A percentile compares a stretch with the other conserved stretches of the same genome.
phyloP scores from a whole-genome alignment of 2,329 filamentous ascomycete genomes.

The Colletotrichum australisinense region DNA sequence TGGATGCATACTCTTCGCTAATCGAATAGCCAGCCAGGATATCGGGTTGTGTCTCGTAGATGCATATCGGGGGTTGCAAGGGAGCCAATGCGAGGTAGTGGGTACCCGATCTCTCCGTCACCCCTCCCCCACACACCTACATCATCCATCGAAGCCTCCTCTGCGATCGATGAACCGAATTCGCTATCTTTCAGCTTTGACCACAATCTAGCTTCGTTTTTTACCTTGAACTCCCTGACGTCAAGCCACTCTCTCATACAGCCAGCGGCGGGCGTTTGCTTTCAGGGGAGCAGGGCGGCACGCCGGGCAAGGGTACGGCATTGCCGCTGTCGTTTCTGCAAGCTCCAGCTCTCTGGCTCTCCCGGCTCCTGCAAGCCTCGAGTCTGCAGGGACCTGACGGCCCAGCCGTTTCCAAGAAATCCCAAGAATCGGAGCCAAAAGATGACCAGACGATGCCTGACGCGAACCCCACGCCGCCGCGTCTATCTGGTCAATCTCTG shows the following conservation, averaged over 20 bases:
- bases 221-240: not conserved
- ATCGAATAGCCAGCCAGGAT: not conserved
- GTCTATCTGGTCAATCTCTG: not conserved
- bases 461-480: not conserved
- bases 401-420: not conserved
- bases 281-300: not conserved
- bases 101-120: conserved; percentile 11
- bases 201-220: not conserved
- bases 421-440: not conserved
- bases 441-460: not conserved
- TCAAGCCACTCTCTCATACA: not conserved
- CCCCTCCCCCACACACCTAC: not conserved
- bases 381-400: not conserved
- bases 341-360: not conserved
- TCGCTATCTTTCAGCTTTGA: not conserved
- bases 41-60: not conserved
- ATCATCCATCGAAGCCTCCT: conserved; percentile 7
- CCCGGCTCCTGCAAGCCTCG: not conserved
- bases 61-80: not conserved
- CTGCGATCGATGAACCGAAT: not conserved
- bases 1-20: not conserved
- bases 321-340: not conserved
- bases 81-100: not conserved
- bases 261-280: not conserved
- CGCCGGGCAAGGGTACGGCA: not conserved